phyloP scores from a whole-genome alignment of 2,329 filamentous ascomycete species.

The Zasmidium cellare region DNA sequence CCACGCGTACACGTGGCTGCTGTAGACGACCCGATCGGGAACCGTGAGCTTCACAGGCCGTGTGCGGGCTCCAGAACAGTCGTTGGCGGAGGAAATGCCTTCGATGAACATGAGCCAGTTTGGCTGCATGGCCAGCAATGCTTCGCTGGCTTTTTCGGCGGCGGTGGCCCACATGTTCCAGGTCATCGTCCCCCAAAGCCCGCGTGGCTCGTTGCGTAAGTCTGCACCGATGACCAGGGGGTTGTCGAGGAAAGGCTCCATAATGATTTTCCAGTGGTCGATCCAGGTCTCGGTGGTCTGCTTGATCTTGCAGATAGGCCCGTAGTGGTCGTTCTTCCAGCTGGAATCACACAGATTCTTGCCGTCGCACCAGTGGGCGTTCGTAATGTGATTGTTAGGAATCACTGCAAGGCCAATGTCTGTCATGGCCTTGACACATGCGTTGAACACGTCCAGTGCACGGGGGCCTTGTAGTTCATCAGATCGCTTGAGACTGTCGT shows the following conservation, averaged over 20 bases:
- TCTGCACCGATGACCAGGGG: slow-evolving; percentile 66
- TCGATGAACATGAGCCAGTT: slow-evolving; percentile 69
- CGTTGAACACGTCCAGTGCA: slow-evolving; percentile 63
- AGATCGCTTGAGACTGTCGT: slow-evolving; percentile 9
- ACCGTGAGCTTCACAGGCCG: slow-evolving; percentile 61
- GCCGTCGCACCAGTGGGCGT: slow-evolving; percentile 68
- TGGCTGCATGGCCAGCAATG: slow-evolving; percentile 58
- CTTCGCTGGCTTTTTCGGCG: slow-evolving; percentile 63
- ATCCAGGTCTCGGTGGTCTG: slow-evolving; percentile 68
- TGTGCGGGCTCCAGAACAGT: slow-evolving; percentile 56
- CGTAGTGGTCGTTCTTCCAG: slow-evolving; percentile 66
- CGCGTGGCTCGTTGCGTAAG: slow-evolving; percentile 68
- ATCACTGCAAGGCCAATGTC: slow-evolving; percentile 64
- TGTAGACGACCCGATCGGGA: slow-evolving; percentile 62
- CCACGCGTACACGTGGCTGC: slow-evolving; percentile 68
- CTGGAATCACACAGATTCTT: slow-evolving; percentile 66
- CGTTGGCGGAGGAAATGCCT: slow-evolving; percentile 67
- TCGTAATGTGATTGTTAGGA: slow-evolving; percentile 70
- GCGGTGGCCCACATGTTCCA: slow-evolving; percentile 66
- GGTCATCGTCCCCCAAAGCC: slow-evolving; percentile 67
- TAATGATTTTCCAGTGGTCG: slow-evolving; percentile 64
- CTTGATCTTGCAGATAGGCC: slow-evolving; percentile 58
- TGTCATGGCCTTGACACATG: slow-evolving; percentile 60
- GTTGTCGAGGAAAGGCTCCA: slow-evolving; percentile 60
- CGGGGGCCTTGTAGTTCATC: slow-evolving; percentile 40